These are phyloP conservation scores for Alternaria sp. DNA, from an alignment of 2,329 filamentous ascomycete genomes.

Conservation along the genomic window DNA sequence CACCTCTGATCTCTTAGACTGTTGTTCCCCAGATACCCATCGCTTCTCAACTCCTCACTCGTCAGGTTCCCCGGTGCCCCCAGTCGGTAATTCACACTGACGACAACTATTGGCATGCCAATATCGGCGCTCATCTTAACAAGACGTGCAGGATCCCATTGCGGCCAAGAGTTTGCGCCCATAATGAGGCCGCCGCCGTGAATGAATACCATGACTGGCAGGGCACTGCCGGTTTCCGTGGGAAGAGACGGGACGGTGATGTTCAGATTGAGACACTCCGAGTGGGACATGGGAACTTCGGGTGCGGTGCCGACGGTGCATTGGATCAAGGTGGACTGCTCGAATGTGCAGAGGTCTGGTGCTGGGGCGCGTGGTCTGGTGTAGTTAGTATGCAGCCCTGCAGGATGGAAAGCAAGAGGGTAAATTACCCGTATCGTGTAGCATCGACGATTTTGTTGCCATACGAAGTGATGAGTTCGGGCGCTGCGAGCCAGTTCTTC, in stretches of 20 bases:
- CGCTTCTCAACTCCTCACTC: slow-evolving; percentile 53
- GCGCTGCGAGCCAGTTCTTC: slow-evolving; percentile 37
- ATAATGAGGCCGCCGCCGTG: slow-evolving; percentile 59
- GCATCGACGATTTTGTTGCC: slow-evolving; percentile 28
- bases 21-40: slow-evolving; percentile 42
- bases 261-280: slow-evolving; percentile 59
- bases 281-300: slow-evolving; percentile 49
- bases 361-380: slow-evolving; percentile 24
- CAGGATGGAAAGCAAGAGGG: background rate
- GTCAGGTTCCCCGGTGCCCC: slow-evolving; percentile 44
- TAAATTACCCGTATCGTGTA: slow-evolving; percentile 35
- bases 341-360: slow-evolving; percentile 21
- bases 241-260: slow-evolving; percentile 51
- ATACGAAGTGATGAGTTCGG: slow-evolving; percentile 33
- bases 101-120: slow-evolving; percentile 51
- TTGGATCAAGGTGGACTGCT: slow-evolving; percentile 31
- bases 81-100: slow-evolving; percentile 42
- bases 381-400: background rate
- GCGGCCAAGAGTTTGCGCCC: slow-evolving; percentile 58
- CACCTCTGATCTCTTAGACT: slow-evolving; percentile 39
- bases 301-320: slow-evolving; percentile 15
- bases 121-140: slow-evolving; percentile 51
- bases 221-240: slow-evolving; percentile 18
- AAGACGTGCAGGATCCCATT: slow-evolving; percentile 55
- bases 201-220: slow-evolving; percentile 60